These are phyloP conservation scores for Chionographis japonica DNA, from an alignment of 106 monocot genomes.

Conservation along the genomic window DNA sequence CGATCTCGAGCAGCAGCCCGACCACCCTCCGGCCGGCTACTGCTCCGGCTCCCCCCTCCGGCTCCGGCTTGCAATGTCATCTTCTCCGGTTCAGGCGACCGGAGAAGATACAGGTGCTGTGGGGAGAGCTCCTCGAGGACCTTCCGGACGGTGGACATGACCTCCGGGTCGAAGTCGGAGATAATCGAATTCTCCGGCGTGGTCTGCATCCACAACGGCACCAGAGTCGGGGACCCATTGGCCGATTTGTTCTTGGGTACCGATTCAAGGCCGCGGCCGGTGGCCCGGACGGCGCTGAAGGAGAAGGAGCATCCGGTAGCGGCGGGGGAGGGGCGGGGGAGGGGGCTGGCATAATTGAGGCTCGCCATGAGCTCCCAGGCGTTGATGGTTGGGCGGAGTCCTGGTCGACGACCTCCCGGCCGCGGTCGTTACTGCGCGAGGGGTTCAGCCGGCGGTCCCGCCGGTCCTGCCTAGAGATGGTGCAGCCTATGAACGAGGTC, in stretches of 20 bases:
- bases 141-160: slow-evolving; percentile 33
- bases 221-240: not conserved
- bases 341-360: too few species aligned
- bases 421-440: slow-evolving; percentile 15
- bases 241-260: too few species aligned
- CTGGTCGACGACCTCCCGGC: not conserved
- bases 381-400: slow-evolving; percentile 21
- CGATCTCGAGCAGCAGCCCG: too few species aligned
- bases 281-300: slow-evolving; percentile 20
- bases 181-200: slow-evolving; percentile 1
- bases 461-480: slow-evolving; percentile 53
- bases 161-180: slow-evolving; percentile 34
- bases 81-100: too few species aligned
- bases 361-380: too few species aligned
- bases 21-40: too few species aligned
- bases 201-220: slow-evolving; percentile 22
- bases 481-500: slow-evolving; percentile 93
- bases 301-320: slow-evolving; percentile 17
- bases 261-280: slow-evolving; percentile 6
- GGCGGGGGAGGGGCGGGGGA: too few species aligned
- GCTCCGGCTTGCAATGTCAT: too few species aligned
- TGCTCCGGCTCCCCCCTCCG: too few species aligned
- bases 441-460: slow-evolving; percentile 14
- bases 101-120: not conserved
- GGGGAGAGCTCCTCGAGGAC: slow-evolving; percentile 29